phyloP scores from a whole-genome alignment of 1,284 basidiomycete species.

The Cryptococcus sp. region DNA sequence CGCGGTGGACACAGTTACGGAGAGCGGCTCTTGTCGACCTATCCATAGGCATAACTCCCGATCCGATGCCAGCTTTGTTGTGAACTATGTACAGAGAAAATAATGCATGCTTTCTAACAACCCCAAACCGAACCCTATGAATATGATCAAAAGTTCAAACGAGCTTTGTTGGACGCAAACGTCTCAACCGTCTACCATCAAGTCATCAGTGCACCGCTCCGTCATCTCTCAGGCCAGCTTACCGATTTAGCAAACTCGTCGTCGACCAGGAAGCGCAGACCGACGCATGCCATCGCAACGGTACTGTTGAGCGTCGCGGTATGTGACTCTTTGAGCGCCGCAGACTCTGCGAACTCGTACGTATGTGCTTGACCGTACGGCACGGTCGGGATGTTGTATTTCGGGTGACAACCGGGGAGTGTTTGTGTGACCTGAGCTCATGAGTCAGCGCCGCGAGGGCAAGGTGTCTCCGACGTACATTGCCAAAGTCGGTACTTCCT shows the following conservation, averaged over 20 bases:
- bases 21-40: too few species aligned
- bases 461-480: slow-evolving; percentile 1
- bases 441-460: background rate
- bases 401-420: slow-evolving; percentile 1
- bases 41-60: too few species aligned
- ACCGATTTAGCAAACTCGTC: background rate
- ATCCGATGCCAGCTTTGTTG: too few species aligned
- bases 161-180: too few species aligned
- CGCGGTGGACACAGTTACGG: too few species aligned
- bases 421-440: background rate
- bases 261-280: slow-evolving; percentile 1
- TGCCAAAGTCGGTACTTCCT: slow-evolving; percentile 17
- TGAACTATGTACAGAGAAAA: too few species aligned
- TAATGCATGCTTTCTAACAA: too few species aligned
- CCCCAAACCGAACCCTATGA: too few species aligned
- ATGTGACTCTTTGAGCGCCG: background rate
- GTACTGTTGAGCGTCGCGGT: slow-evolving; percentile 1
- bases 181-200: too few species aligned
- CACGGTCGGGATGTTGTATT: background rate
- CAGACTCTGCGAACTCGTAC: background rate
- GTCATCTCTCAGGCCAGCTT: too few species aligned
- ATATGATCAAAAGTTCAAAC: too few species aligned
- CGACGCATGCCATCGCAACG: slow-evolving; percentile 2
- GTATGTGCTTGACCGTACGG: background rate
- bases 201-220: too few species aligned